A percentile compares a stretch with the other conserved stretches of the same genome.
phyloP scores from a whole-genome alignment of 2,329 filamentous ascomycete species.

The Dactylellina haptotyla region DNA sequence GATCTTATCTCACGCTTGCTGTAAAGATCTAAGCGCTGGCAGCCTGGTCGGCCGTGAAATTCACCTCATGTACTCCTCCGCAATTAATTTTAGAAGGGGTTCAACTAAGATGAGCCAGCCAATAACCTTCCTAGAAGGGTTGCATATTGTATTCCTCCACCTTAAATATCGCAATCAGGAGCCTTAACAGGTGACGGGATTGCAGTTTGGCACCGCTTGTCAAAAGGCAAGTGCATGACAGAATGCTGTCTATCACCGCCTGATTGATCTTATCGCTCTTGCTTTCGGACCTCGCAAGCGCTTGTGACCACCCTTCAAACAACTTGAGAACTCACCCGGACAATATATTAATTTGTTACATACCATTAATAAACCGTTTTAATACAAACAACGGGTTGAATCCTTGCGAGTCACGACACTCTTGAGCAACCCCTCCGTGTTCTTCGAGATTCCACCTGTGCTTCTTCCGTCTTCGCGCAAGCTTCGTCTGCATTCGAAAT shows the following conservation, averaged over 20 bases:
- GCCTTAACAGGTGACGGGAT: conserved; percentile 1
- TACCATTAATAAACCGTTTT: background rate
- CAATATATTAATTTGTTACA: background rate
- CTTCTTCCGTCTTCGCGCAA: background rate
- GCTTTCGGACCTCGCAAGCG: conserved; percentile 24
- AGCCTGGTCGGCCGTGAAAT: background rate
- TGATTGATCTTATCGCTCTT: conserved; percentile 36
- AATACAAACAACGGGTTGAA: background rate
- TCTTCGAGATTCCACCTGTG: background rate
- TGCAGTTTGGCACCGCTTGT: conserved; percentile 19
- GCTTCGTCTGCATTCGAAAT: background rate
- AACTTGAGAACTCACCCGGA: background rate
- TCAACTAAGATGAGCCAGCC: background rate
- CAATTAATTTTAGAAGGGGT: conserved; percentile 38
- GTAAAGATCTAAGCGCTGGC: conserved; percentile 48
- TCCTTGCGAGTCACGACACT: background rate
- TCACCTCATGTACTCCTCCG: conserved; percentile 13
- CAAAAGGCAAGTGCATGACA: conserved; percentile 25
- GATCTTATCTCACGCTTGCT: conserved; percentile 48
- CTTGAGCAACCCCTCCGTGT: background rate
- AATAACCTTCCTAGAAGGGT: conserved; percentile 39
- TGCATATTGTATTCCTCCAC: background rate
- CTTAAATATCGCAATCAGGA: conserved; percentile 33
- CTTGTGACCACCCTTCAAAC: conserved; percentile 37
- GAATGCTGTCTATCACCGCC: conserved; percentile 13